phyloP scores from a whole-genome alignment of 1,139 yeast species.

The Arxiozyma bovina region DNA sequence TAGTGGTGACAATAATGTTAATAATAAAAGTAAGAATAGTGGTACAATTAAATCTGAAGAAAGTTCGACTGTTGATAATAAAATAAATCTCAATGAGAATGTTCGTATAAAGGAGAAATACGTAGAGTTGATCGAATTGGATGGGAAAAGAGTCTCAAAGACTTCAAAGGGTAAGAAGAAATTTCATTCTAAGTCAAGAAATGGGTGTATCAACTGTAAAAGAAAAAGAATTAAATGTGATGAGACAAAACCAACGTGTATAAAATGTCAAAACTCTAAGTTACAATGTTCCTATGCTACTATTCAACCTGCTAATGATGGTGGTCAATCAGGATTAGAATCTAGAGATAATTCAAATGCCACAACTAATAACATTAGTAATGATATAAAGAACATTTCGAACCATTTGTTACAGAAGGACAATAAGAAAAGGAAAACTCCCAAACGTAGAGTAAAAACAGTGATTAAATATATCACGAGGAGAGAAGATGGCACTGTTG shows the following conservation, averaged over 20 bases:
- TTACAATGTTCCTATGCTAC: constrained; percentile 55
- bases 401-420: neutral
- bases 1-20: neutral
- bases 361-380: neutral
- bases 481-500: constrained; percentile 1
- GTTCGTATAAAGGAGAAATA: constrained; percentile 17
- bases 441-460: neutral
- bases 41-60: neutral
- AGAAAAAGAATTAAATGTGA: constrained; percentile 87
- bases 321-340: neutral
- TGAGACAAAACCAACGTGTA: constrained; percentile 71
- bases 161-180: constrained; percentile 47
- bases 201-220: constrained; percentile 86
- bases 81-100: neutral
- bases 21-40: neutral
- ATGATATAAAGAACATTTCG: neutral
- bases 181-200: constrained; percentile 77
- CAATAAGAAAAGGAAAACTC: neutral
- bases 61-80: neutral
- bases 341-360: neutral
- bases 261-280: constrained; percentile 68
- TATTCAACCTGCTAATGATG: neutral
- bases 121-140: constrained; percentile 30
- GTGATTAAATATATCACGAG: constrained; percentile 1
- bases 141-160: constrained; percentile 34